Evolutionary conservation across 2,329 filamentous ascomycete genomes (phyloP).

Genomic region (Hypoxylon sp.): DNA sequence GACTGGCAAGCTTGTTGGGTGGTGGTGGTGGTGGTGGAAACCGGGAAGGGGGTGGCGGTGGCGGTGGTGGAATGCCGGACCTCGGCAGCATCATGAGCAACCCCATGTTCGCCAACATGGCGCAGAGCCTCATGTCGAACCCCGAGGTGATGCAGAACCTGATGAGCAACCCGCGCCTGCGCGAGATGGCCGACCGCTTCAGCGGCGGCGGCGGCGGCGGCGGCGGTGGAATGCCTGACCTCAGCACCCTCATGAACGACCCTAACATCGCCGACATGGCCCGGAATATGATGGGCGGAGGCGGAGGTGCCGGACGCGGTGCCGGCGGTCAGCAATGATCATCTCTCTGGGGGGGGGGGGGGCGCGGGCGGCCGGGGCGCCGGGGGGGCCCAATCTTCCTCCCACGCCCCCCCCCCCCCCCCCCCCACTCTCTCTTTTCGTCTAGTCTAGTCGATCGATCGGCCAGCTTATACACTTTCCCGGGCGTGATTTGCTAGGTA

Average conservation of each 20-base stretch:
- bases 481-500: background rate
- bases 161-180: constrained; percentile 91
- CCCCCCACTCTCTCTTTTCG: background rate
- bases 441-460: background rate
- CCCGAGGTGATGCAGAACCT: constrained; percentile 90
- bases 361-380: too few species aligned
- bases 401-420: too few species aligned
- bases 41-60: constrained; percentile 65
- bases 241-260: constrained; percentile 88
- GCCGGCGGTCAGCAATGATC: constrained; percentile 36
- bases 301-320: constrained; percentile 41
- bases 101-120: constrained; percentile 98
- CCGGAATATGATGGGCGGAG: constrained; percentile 52
- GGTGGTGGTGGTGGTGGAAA: constrained; percentile 53
- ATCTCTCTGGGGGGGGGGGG: too few species aligned
- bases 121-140: constrained; percentile 97
- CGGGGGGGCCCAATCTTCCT: too few species aligned
- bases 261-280: constrained; percentile 90
- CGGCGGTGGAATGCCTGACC: constrained; percentile 81
- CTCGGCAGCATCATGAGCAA: constrained; percentile 91
- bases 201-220: constrained; percentile 73
- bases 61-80: constrained; percentile 82
- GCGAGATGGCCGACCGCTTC: constrained; percentile 88
- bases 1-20: constrained; percentile 79
- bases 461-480: background rate